phyloP scores from a whole-genome alignment of 345 rosid genomes.

The Gossypium thurberi region DNA sequence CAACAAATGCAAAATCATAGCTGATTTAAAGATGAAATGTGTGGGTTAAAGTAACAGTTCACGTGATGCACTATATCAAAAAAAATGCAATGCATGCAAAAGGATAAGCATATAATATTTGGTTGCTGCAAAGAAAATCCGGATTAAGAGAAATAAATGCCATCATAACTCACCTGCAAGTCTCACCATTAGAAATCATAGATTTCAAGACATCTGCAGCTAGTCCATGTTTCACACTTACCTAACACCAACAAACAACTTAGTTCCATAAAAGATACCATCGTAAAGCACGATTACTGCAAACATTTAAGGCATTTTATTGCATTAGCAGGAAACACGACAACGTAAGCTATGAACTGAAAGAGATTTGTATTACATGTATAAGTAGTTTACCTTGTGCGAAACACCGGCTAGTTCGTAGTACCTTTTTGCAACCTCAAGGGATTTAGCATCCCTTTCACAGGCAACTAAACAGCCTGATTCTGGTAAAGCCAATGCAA shows the following conservation, averaged over 20 bases:
- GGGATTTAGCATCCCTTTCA: constrained; percentile 70
- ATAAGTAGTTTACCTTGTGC: constrained; percentile 50
- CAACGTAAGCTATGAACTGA: neutral
- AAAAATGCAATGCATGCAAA: constrained; percentile 1
- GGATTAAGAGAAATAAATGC: neutral
- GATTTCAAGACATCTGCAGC: constrained; percentile 61
- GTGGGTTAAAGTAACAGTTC: neutral
- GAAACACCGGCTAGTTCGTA: constrained; percentile 73
- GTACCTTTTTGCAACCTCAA: constrained; percentile 70
- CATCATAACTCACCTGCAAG: constrained; percentile 51
- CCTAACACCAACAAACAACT: constrained; percentile 36
- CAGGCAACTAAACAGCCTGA: constrained; percentile 82
- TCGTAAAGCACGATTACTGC: neutral
- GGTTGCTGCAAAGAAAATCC: neutral
- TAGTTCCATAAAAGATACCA: constrained; percentile 11
- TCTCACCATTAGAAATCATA: constrained; percentile 67
- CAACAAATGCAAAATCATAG: constrained; percentile 94
- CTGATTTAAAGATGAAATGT: constrained; percentile 31
- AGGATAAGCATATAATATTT: neutral
- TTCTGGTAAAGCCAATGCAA: constrained; percentile 75
- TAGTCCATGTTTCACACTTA: constrained; percentile 58
- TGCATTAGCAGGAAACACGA: neutral
- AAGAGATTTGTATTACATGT: neutral
- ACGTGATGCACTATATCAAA: neutral
- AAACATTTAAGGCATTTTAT: neutral